Percentiles rank a stretch among this genome's conserved stretches.
Conservation (phyloP, 148 eudicot species). For the Fagopyrum tataricum region DNA sequence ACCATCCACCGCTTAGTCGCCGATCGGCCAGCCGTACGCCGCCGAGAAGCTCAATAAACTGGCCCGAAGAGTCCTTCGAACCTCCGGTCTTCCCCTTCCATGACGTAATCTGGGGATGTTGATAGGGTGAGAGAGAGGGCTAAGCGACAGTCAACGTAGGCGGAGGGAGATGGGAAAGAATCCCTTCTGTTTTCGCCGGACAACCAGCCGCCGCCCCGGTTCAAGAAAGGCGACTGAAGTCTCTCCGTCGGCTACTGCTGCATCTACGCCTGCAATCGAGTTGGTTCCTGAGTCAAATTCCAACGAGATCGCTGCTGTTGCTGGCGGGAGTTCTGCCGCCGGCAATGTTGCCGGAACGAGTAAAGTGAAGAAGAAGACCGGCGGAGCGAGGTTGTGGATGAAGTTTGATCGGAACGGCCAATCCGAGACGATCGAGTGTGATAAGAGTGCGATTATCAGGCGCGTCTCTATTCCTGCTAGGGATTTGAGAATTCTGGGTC, state of each 20-base stretch:
- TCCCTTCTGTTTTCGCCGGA: conserved; percentile 31
- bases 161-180: conserved; percentile 40
- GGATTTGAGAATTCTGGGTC: conserved; percentile 91
- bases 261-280: conserved; percentile 17
- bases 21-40: not conserved
- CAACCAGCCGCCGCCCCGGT: conserved; percentile 27
- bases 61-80: not conserved
- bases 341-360: conserved; percentile 18
- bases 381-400: conserved; percentile 83
- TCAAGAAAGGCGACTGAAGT: conserved; percentile 9
- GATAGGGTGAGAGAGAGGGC: not conserved
- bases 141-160: not conserved
- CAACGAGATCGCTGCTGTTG: conserved; percentile 15
- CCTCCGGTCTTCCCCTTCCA: not conserved
- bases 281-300: conserved; percentile 15
- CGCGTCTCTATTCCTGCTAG: conserved; percentile 73
- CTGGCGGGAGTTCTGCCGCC: conserved; percentile 12
- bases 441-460: conserved; percentile 57
- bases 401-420: conserved; percentile 58
- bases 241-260: not conserved
- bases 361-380: conserved; percentile 62
- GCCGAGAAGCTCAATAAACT: not conserved
- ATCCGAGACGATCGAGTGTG: conserved; percentile 78
- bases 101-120: not conserved
- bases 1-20: not conserved